These are phyloP conservation scores for Kodamaea arcana DNA, from an alignment of 1,139 yeast species.

Conservation along the genomic window DNA sequence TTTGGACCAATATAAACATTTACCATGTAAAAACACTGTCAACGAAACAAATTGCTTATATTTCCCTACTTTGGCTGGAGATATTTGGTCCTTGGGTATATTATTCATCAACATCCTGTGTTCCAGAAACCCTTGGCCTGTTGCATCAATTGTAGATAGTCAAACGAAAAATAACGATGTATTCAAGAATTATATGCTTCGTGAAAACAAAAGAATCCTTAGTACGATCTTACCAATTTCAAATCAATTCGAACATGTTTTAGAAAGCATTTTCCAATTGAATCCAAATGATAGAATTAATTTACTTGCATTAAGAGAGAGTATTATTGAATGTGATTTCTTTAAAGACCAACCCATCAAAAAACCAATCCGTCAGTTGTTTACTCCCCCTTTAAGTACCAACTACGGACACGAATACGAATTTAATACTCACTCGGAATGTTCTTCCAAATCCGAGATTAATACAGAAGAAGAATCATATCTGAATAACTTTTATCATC, in stretches of 20 bases:
- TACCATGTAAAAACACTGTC: constrained; percentile 13
- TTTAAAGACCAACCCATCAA: constrained; percentile 21
- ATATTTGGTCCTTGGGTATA: constrained; percentile 86
- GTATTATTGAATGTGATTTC: constrained; percentile 38
- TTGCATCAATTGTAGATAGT: constrained; percentile 54
- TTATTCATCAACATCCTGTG: constrained; percentile 76
- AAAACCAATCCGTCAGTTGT: constrained; percentile 1
- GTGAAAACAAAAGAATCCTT: constrained; percentile 24
- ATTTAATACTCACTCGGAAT: not conserved
- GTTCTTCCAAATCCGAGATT: not conserved
- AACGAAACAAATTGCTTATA: constrained; percentile 24
- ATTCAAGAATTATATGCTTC: constrained; percentile 42
- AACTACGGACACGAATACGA: constrained; percentile 1
- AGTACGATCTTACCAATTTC: constrained; percentile 61
- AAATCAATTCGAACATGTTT: constrained; percentile 51
- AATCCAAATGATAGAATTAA: constrained; percentile 64
- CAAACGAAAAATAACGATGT: constrained; percentile 47
- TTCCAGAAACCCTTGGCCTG: constrained; percentile 88
- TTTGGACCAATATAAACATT: constrained; percentile 25
- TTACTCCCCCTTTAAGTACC: constrained; percentile 1
- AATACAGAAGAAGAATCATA: not conserved
- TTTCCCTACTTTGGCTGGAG: constrained; percentile 74
- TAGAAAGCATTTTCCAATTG: constrained; percentile 52
- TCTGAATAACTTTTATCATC: not conserved
- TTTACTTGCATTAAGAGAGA: constrained; percentile 43